Conservation (phyloP, 2,329 filamentous ascomycete species). For the Cladosporium sp. region DNA sequence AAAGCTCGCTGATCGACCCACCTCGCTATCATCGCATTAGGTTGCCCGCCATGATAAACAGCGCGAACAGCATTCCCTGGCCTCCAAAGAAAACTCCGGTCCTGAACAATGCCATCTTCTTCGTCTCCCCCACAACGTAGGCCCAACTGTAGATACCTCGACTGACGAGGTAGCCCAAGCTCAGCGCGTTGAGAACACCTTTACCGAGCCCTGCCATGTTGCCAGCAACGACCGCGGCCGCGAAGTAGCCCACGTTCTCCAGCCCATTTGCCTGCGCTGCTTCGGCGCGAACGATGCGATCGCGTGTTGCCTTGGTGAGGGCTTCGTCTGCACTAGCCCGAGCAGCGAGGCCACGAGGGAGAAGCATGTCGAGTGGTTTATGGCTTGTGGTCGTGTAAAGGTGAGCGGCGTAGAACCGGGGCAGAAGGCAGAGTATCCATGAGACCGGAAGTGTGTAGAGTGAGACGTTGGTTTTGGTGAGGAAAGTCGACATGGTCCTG, state of each 20-base stretch:
- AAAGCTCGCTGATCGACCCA: too few species aligned
- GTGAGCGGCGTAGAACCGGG: constrained; percentile 31
- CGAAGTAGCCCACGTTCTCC: constrained; percentile 39
- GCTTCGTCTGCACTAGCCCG: constrained; percentile 27
- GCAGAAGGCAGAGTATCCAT: constrained; percentile 33
- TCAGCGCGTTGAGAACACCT: constrained; percentile 25
- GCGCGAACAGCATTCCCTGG: constrained; percentile 20
- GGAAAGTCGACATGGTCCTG: constrained; percentile 4
- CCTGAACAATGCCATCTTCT: constrained; percentile 17
- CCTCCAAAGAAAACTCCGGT: constrained; percentile 22
- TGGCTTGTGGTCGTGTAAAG: constrained; percentile 17
- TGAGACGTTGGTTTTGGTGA: constrained; percentile 21
- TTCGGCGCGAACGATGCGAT: constrained; percentile 33
- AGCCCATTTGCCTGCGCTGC: constrained; percentile 35
- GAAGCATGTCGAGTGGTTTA: constrained; percentile 25
- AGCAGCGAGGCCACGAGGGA: constrained; percentile 28
- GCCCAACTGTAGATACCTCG: constrained; percentile 28
- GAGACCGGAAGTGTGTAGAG: constrained; percentile 27
- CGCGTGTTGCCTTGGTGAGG: constrained; percentile 32
- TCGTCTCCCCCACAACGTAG: constrained; percentile 26
- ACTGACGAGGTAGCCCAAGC: constrained; percentile 24
- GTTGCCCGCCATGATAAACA: constrained; percentile 27
- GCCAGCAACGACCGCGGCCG: constrained; percentile 36
- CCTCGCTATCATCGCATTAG: constrained; percentile 16
- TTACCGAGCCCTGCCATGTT: constrained; percentile 33